A percentile compares a stretch with the other conserved stretches of the same genome.
Evolutionary conservation across 2,329 filamentous ascomycete species (phyloP).

Genomic region (Achaetomium macrosporum): DNA sequence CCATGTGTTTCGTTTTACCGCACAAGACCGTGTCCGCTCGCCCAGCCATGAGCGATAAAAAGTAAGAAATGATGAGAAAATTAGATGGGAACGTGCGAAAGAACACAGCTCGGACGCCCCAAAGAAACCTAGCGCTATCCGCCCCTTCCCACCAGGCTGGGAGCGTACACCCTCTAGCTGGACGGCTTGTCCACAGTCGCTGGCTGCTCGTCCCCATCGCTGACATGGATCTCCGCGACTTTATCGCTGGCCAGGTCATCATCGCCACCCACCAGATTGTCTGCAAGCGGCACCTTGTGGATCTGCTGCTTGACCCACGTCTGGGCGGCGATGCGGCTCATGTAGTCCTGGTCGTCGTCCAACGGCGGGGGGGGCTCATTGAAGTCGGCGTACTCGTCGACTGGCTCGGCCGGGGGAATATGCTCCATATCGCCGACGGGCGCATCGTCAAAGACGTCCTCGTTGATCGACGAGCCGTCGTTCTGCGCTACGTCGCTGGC

Average conservation of each 20-base stretch:
- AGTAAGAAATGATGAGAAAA: no score
- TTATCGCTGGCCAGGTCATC: conserved; percentile 40
- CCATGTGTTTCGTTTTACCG: no score
- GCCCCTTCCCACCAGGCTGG: neutral
- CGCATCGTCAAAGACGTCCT: conserved; percentile 18
- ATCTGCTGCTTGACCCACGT: conserved; percentile 28
- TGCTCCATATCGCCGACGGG: conserved; percentile 27
- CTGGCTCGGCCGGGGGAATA: conserved; percentile 15
- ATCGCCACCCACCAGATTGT: conserved; percentile 25
- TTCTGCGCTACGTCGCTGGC: conserved; percentile 35
- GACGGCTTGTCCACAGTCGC: neutral
- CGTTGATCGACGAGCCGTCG: conserved; percentile 32
- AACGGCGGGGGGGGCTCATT: conserved; percentile 16
- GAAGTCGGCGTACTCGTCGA: conserved; percentile 4
- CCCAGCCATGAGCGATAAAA: no score
- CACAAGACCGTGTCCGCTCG: no score
- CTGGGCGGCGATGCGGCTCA: conserved; percentile 22
- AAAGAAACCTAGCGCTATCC: no score
- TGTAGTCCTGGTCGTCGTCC: conserved; percentile 12
- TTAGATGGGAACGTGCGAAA: no score
- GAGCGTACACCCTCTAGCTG: no score
- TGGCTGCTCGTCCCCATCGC: conserved; percentile 14
- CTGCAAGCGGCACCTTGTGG: conserved; percentile 28
- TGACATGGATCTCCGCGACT: conserved; percentile 35
- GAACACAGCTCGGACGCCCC: no score